Conservation (phyloP, 75 land plant species). For the Pinus tabuliformis region DNA sequence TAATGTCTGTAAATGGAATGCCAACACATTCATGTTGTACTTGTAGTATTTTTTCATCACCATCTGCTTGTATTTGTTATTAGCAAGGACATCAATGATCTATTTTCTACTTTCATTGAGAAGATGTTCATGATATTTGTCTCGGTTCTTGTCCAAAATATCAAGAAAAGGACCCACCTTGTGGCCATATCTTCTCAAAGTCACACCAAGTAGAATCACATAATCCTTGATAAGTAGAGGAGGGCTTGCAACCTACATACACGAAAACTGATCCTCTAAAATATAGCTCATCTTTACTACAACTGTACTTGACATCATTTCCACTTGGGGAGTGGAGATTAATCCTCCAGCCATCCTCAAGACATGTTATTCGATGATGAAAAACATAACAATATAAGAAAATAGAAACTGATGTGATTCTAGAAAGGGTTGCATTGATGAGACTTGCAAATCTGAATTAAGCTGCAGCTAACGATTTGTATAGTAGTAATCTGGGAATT, state of each 20-base stretch:
- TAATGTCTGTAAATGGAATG: conserved; percentile 81
- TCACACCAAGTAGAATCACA: conserved; percentile 87
- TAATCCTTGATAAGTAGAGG: conserved; percentile 94
- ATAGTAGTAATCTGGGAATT: conserved; percentile 81
- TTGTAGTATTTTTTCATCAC: conserved; percentile 97
- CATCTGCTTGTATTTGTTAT: conserved; percentile 96
- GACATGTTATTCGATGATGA: conserved; percentile 90
- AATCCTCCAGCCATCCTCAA: conserved; percentile 86
- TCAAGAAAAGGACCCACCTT: conserved; percentile 83
- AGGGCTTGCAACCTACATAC: conserved; percentile 95
- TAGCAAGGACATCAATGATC: conserved; percentile 71
- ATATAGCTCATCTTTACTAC: conserved; percentile 87
- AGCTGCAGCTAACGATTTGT: conserved; percentile 91
- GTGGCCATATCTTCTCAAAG: conserved; percentile 85
- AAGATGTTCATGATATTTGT: conserved; percentile 95
- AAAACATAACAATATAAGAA: conserved; percentile 95
- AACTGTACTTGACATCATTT: conserved; percentile 90
- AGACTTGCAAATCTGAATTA: conserved; percentile 93
- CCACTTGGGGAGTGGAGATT: conserved; percentile 63
- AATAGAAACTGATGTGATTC: conserved; percentile 94
- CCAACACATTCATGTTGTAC: conserved; percentile 88
- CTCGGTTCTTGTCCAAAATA: conserved; percentile 80
- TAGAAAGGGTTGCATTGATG: conserved; percentile 82
- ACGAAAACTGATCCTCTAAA: conserved; percentile 92
- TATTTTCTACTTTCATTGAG: conserved; percentile 75